Percentiles rank a stretch among this genome's conserved stretches.
phyloP scores from a whole-genome alignment of 1,284 basidiomycete species.

The Cystobasidium slooffiae region DNA sequence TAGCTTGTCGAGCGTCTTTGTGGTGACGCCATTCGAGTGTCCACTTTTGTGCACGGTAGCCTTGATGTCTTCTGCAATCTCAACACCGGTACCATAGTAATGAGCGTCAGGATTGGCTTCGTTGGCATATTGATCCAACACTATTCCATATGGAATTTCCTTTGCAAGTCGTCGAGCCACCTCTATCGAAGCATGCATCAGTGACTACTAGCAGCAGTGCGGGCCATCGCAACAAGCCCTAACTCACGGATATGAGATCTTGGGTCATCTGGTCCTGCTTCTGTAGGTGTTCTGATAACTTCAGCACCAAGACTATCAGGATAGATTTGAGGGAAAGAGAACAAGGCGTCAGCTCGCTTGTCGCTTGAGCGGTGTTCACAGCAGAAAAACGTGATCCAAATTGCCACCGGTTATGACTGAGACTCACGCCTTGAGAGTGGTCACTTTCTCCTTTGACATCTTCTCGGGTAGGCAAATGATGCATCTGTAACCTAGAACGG shows the following conservation, averaged over 20 bases:
- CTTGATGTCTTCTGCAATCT: constrained; percentile 69
- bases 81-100: constrained; percentile 81
- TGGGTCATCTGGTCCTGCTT: constrained; percentile 80
- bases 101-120: constrained; percentile 84
- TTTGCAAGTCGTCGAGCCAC: constrained; percentile 77
- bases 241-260: constrained; percentile 77
- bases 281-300: constrained; percentile 91
- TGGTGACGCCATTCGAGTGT: neutral
- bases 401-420: neutral
- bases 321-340: neutral
- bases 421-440: constrained; percentile 72
- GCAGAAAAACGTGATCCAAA: neutral
- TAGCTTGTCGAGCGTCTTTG: constrained; percentile 31
- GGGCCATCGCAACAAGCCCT: too few relatives aligned
- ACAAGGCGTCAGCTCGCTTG: neutral
- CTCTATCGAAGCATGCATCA: too few relatives aligned
- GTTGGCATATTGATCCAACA: constrained; percentile 78
- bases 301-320: constrained; percentile 69
- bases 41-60: constrained; percentile 46
- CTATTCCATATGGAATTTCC: constrained; percentile 81
- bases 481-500: constrained; percentile 75
- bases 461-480: constrained; percentile 93
- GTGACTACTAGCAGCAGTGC: too few relatives aligned
- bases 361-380: too few relatives aligned
- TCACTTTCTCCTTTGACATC: constrained; percentile 96